Percentiles rank a stretch among this genome's conserved stretches.
Conservation (phyloP, 345 rosid genomes). For the Microcos paniculata region DNA sequence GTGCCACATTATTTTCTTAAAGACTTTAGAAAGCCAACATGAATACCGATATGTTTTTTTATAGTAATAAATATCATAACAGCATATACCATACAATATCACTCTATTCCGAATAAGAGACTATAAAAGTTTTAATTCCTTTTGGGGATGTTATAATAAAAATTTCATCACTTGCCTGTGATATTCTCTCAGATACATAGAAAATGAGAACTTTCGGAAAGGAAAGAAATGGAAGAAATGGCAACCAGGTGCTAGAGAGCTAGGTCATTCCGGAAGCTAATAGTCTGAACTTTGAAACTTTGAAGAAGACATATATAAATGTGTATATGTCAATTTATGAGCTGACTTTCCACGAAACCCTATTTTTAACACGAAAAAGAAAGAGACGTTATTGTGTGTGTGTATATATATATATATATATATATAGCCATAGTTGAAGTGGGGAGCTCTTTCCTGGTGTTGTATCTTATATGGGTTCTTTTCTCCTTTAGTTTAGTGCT, state of each 20-base stretch:
- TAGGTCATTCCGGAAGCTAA: neutral
- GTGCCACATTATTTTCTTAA: too few relatives aligned
- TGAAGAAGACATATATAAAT: neutral
- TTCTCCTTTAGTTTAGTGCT: neutral
- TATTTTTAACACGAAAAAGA: neutral
- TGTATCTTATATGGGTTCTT: constrained; percentile 13
- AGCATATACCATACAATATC: too few relatives aligned
- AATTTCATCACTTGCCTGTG: too few relatives aligned
- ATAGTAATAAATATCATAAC: too few relatives aligned
- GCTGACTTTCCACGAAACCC: constrained; percentile 4
- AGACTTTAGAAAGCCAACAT: too few relatives aligned
- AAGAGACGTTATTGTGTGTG: neutral
- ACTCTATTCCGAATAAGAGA: too few relatives aligned
- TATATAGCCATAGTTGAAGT: neutral
- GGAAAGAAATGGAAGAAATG: neutral
- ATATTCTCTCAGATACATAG: neutral
- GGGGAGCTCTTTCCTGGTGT: neutral
- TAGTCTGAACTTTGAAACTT: too few relatives aligned
- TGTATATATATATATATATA: too few relatives aligned
- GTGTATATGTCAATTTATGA: neutral
- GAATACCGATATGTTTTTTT: too few relatives aligned
- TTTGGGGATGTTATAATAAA: too few relatives aligned
- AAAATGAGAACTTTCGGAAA: neutral
- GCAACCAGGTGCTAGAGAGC: neutral
- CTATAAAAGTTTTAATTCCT: too few relatives aligned